phyloP scores from a whole-genome alignment of 106 monocot genomes.

The Gastrodia elata region DNA sequence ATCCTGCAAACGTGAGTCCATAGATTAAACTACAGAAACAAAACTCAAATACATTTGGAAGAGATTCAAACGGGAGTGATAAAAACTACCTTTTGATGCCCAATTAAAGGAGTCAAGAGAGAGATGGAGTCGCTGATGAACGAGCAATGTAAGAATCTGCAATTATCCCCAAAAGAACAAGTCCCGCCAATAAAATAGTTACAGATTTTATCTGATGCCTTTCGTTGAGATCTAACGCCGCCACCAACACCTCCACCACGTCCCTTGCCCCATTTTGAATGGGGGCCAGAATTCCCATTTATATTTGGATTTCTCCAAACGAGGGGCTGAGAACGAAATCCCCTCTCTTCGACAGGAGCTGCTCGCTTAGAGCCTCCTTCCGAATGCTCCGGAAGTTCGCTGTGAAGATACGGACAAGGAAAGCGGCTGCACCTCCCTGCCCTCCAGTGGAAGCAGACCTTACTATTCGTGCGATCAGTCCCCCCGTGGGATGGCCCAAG shows the following conservation, averaged over 20 bases:
- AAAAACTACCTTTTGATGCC: slow-evolving; percentile 64
- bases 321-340: slow-evolving; percentile 13
- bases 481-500: background rate
- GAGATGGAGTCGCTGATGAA: slow-evolving; percentile 49
- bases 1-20: slow-evolving; percentile 32
- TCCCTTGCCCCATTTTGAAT: slow-evolving; percentile 45
- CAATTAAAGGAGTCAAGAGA: slow-evolving; percentile 51
- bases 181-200: slow-evolving; percentile 29
- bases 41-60: background rate
- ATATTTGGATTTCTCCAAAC: slow-evolving; percentile 38
- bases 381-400: slow-evolving; percentile 7
- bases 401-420: slow-evolving; percentile 29
- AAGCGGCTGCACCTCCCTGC: slow-evolving; percentile 22
- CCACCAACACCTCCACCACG: slow-evolving; percentile 14
- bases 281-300: slow-evolving; percentile 1
- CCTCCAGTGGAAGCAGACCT: slow-evolving; percentile 30
- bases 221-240: background rate
- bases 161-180: slow-evolving; percentile 56
- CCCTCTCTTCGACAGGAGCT: background rate
- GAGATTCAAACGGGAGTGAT: background rate
- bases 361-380: background rate
- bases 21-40: background rate
- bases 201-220: slow-evolving; percentile 26
- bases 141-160: slow-evolving; percentile 57
- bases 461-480: background rate